Evolutionary conservation across 768 basidiomycete species (phyloP), one percentile per base, ranked within the genome.

Genomic region (Lentinus tigrinus): DNA sequence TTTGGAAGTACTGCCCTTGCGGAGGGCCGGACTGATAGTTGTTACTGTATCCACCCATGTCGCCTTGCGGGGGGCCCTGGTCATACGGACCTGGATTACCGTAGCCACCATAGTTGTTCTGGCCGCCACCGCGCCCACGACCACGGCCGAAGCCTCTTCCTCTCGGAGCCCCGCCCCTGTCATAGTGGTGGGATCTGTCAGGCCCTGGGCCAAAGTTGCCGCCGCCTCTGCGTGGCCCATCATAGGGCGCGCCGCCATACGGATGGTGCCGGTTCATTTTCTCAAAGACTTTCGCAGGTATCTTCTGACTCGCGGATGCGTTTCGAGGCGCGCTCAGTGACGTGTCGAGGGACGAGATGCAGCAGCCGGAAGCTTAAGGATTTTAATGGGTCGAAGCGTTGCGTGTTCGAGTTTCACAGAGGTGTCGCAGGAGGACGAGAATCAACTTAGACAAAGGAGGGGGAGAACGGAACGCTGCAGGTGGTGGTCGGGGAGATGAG

Each of bases 201-300:
- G 84, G 60, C 42, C 60, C 59, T 8, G 59, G 85, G 56, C 88
- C 88, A 64, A 84, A 84, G 67, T 84, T 85, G 62, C 80, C 75
- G 56, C 85, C 88, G 47, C 88, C 88, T 70, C 89, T 84, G 67
- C 78, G 74, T 39, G 78, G 73, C 54, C 77, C 75, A 60, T 90
- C 90, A 78, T 84, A 87, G 69, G 77, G 75, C 63, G 80, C 80
- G 65, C 83, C 80, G 65, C 83, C 83, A 75, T 94, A 94, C 24
- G 92, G 92, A 82, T 93, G 90, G 75, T 93, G 91, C 69, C 91
- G 89, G 75, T 92, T 91, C 91, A 94, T 93, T 54, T 63, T 67
- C 57, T 72, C 70, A 70, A 69, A 51, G 44, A 47, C 23, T 60
- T 68, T 60, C 63, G 47, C 34, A 24, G 60, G 52, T 38, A 54